Evolutionary conservation across 495 filamentous ascomycete genomes (phyloP).

Genomic region (Oidiodendron maius): DNA sequence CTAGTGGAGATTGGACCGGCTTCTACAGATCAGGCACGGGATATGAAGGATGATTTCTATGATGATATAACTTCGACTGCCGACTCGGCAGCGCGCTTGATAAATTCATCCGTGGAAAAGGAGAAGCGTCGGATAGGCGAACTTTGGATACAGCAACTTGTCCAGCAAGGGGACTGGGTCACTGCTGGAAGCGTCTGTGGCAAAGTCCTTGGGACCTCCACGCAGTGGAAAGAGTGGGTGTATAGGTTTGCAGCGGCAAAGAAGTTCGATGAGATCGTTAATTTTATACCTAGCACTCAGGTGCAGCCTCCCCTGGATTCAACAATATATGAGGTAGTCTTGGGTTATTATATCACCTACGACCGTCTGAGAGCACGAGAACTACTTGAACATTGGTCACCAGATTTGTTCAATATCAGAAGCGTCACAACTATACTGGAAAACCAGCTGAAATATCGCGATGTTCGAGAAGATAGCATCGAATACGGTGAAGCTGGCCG

Average conservation of each 20-base stretch:
- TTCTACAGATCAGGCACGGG: conserved; percentile 47
- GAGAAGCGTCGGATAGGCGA: conserved; percentile 92
- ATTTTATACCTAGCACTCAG: conserved; percentile 68
- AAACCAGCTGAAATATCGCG: conserved; percentile 61
- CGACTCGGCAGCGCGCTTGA: conserved; percentile 38
- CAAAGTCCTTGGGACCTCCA: conserved; percentile 70
- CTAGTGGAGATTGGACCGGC: conserved; percentile 31
- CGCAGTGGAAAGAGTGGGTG: conserved; percentile 92
- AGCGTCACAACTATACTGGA: conserved; percentile 66
- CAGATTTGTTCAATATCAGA: conserved; percentile 72
- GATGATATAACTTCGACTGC: conserved; percentile 67
- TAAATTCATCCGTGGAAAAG: conserved; percentile 64
- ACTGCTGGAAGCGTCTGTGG: conserved; percentile 72
- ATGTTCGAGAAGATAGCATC: conserved; percentile 62
- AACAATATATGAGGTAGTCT: conserved; percentile 77
- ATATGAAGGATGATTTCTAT: conserved; percentile 69
- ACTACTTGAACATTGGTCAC: conserved; percentile 78
- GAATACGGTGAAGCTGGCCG: conserved; percentile 58
- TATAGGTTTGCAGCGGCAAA: conserved; percentile 80
- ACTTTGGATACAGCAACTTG: conserved; percentile 81
- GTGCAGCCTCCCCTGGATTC: conserved; percentile 74
- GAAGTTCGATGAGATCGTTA: conserved; percentile 83
- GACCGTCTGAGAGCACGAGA: conserved; percentile 66
- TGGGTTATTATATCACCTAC: conserved; percentile 74
- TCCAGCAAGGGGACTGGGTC: conserved; percentile 66